Evolutionary conservation across 1,284 basidiomycete genomes (phyloP).

Genomic region (Peniophora sp.): DNA sequence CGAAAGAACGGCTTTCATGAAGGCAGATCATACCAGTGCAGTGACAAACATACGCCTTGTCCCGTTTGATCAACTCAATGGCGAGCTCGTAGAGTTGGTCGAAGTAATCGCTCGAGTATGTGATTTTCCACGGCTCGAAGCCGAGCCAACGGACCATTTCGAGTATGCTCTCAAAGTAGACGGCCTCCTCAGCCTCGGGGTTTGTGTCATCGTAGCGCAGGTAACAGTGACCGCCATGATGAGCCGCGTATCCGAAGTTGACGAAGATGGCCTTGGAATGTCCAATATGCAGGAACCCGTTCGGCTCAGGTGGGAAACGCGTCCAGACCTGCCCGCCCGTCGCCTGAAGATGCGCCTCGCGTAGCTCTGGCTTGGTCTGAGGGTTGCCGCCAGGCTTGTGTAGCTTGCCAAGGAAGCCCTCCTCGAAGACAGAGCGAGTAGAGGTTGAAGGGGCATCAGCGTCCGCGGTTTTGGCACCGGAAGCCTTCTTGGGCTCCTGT

Average conservation of each 20-base stretch:
- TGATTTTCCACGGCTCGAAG: constrained; percentile 98
- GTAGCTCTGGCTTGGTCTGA: constrained; percentile 75
- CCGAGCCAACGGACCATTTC: constrained; percentile 97
- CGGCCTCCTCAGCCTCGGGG: constrained; percentile 93
- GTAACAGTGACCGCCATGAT: constrained; percentile 87
- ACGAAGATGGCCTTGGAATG: constrained; percentile 99
- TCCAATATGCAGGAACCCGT: constrained; percentile 93
- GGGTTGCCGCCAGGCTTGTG: constrained; percentile 95
- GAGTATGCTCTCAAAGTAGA: constrained; percentile 94
- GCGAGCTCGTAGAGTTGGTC: constrained; percentile 84
- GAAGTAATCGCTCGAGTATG: constrained; percentile 98
- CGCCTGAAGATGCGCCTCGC: constrained; percentile 73
- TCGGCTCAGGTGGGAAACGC: constrained; percentile 98
- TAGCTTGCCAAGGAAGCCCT: constrained; percentile 90
- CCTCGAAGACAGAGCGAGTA: constrained; percentile 77
- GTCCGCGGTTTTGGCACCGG: constrained; percentile 24
- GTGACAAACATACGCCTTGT: constrained; percentile 94
- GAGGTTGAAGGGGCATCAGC: constrained; percentile 27
- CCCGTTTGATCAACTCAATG: constrained; percentile 84
- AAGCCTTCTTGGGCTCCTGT: constrained; percentile 52
- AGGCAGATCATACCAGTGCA: constrained; percentile 68
- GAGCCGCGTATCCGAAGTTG: constrained; percentile 95
- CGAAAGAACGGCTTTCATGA: constrained; percentile 1
- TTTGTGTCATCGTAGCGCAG: constrained; percentile 98
- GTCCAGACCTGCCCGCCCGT: constrained; percentile 89